Evolutionary conservation across 768 basidiomycete species (phyloP).

Genomic region (Pleurotus platypus): DNA sequence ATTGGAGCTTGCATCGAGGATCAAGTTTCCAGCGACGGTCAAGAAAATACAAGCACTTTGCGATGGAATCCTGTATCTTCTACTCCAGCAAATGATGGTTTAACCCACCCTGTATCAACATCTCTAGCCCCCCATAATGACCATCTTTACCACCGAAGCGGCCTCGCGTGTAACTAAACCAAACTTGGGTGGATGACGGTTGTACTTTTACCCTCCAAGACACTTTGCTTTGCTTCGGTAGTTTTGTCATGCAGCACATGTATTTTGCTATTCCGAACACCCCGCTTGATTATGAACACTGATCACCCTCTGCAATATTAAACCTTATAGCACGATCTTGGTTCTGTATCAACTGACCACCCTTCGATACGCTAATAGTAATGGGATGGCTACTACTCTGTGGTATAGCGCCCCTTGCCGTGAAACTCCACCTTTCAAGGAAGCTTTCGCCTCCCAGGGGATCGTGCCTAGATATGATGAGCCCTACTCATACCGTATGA

Average conservation of each 20-base stretch:
- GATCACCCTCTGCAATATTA: neutral
- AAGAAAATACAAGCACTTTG: slow-evolving; percentile 34
- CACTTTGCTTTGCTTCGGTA: neutral
- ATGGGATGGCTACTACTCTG: too few species aligned
- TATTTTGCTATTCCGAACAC: neutral
- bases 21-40: slow-evolving; percentile 31
- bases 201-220: neutral
- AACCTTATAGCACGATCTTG: neutral
- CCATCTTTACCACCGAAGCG: neutral
- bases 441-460: too few species aligned
- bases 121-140: neutral
- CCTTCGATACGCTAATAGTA: too few species aligned
- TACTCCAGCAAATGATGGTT: slow-evolving; percentile 29
- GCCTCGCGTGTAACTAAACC: neutral
- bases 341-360: too few species aligned
- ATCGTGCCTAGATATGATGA: too few species aligned
- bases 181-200: neutral
- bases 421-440: too few species aligned
- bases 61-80: slow-evolving; percentile 33
- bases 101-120: neutral
- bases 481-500: too few species aligned
- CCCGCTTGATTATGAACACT: neutral
- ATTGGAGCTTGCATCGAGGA: slow-evolving; percentile 23
- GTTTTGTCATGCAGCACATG: slow-evolving; percentile 5
- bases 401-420: too few species aligned